phyloP scores from a whole-genome alignment of 2,329 filamentous ascomycete genomes.

The Zasmidium cellare region DNA sequence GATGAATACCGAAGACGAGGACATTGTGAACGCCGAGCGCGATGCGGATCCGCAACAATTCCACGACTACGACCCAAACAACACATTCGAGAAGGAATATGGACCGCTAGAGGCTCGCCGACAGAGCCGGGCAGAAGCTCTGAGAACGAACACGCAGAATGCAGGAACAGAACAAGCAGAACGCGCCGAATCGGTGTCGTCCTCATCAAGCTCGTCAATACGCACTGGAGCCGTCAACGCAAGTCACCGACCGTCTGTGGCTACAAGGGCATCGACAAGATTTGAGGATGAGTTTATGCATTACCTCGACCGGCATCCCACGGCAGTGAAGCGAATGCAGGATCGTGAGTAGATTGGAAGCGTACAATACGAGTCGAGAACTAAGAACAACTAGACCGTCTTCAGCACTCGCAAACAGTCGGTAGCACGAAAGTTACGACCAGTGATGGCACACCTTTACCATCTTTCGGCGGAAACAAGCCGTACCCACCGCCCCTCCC shows the following conservation, averaged over 20 bases:
- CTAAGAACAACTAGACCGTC: slow-evolving; percentile 55
- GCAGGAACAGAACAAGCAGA: slow-evolving; percentile 36
- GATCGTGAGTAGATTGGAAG: slow-evolving; percentile 1
- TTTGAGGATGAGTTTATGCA: slow-evolving; percentile 46
- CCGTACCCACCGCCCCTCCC: slow-evolving; percentile 71
- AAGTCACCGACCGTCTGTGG: slow-evolving; percentile 5
- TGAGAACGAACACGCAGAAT: slow-evolving; percentile 20
- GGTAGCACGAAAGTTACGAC: slow-evolving; percentile 44
- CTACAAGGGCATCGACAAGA: slow-evolving; percentile 22
- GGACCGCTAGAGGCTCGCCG: background rate
- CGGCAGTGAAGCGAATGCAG: slow-evolving; percentile 69
- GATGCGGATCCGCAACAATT: slow-evolving; percentile 51
- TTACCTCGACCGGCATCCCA: slow-evolving; percentile 65
- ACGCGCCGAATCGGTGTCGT: slow-evolving; percentile 46
- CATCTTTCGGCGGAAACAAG: slow-evolving; percentile 18
- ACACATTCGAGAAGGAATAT: background rate
- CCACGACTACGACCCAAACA: slow-evolving; percentile 16
- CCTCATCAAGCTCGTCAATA: slow-evolving; percentile 17
- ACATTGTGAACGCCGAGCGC: slow-evolving; percentile 56
- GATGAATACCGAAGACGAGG: slow-evolving; percentile 57
- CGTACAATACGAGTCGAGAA: background rate
- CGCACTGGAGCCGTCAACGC: background rate
- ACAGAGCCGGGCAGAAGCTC: slow-evolving; percentile 24
- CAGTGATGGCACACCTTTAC: slow-evolving; percentile 42
- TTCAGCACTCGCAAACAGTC: slow-evolving; percentile 73